Evolutionary conservation across 2,329 filamentous ascomycete species (phyloP).

Genomic region (Penicillium palitans): DNA sequence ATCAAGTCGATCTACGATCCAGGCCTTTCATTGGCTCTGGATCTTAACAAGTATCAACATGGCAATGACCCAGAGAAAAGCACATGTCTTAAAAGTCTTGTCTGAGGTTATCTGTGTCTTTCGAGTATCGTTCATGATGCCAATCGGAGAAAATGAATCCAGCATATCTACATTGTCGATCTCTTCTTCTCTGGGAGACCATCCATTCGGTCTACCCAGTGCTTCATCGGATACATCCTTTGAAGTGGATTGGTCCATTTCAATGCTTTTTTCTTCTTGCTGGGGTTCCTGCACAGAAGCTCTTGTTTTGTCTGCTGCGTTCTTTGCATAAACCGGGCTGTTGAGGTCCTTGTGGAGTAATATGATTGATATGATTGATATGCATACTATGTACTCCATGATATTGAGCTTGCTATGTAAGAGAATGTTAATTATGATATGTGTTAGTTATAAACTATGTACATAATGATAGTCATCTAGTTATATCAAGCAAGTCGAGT

Average conservation of each 20-base stretch:
- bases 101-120: constrained; percentile 16
- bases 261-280: constrained; percentile 7
- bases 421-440: neutral
- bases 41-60: constrained; percentile 35
- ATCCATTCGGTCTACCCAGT: neutral
- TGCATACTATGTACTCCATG: constrained; percentile 15
- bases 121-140: neutral
- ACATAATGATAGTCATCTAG: neutral
- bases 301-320: constrained; percentile 2
- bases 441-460: neutral
- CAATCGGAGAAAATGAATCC: constrained; percentile 4
- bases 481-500: neutral
- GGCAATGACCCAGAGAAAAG: constrained; percentile 26
- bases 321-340: constrained; percentile 21
- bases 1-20: constrained; percentile 21
- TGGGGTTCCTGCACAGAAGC: constrained; percentile 10
- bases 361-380: constrained; percentile 18
- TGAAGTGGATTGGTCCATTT: constrained; percentile 9
- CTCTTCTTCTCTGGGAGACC: neutral
- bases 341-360: constrained; percentile 19
- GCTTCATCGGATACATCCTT: constrained; percentile 1
- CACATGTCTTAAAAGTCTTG: constrained; percentile 22
- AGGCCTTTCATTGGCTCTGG: constrained; percentile 12
- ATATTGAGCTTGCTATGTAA: neutral
- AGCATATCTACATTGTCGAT: constrained; percentile 5